These are phyloP conservation scores for Wallacemonas collosoma DNA, from an alignment of 208 protist genomes.

Conservation along the genomic window DNA sequence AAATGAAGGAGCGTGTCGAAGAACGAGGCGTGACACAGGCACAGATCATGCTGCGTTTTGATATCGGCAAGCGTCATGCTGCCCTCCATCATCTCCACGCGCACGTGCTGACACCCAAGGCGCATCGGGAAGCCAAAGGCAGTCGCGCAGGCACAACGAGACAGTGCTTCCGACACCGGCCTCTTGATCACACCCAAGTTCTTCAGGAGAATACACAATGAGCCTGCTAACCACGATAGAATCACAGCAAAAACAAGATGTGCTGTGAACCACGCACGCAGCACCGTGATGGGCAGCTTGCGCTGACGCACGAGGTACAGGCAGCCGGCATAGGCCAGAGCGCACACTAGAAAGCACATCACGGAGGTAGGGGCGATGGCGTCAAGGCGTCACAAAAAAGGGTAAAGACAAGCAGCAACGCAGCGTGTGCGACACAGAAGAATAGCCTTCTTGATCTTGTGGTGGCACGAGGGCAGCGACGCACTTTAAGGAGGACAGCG, in stretches of 20 bases:
- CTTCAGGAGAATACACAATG: conserved; percentile 26
- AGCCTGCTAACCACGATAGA: conserved; percentile 29
- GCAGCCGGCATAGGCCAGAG: conserved; percentile 46
- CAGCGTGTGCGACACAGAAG: not conserved
- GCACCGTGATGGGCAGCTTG: conserved; percentile 46
- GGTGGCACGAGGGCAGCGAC: too few species aligned
- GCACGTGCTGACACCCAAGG: conserved; percentile 61
- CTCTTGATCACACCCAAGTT: conserved; percentile 28
- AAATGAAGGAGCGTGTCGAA: conserved; percentile 83
- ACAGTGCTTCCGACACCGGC: conserved; percentile 33
- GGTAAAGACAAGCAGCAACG: not conserved
- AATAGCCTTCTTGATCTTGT: too few species aligned
- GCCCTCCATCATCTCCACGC: conserved; percentile 54
- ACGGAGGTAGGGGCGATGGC: not conserved
- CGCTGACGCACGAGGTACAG: conserved; percentile 50
- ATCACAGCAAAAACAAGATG: conserved; percentile 50
- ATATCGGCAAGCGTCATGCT: conserved; percentile 60
- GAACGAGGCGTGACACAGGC: conserved; percentile 86
- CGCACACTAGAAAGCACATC: conserved; percentile 9
- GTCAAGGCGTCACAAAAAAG: not conserved
- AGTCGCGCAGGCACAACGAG: conserved; percentile 38
- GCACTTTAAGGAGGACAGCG: too few species aligned
- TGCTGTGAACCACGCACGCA: conserved; percentile 63
- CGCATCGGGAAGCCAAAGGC: conserved; percentile 54
- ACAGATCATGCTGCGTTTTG: conserved; percentile 53